Percentiles rank a stretch among this genome's conserved stretches.
These are phyloP conservation scores for Pholiota molesta DNA, from an alignment of 768 basidiomycete species.

Conservation along the genomic window DNA sequence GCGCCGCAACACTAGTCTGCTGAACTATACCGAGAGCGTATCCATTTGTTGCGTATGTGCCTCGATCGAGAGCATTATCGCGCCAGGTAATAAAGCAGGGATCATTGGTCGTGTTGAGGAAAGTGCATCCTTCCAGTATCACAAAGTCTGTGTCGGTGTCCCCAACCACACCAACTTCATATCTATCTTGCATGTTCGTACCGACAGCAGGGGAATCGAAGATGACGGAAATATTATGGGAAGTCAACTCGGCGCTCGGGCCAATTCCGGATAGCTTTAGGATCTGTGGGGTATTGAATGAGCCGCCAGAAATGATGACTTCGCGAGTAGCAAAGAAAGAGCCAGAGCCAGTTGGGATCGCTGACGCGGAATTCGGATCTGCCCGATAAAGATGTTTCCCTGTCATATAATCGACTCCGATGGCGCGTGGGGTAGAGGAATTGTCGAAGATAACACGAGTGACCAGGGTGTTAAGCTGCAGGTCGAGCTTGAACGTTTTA, in stretches of 20 bases:
- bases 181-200: constrained; percentile 12
- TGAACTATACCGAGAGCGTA: constrained; percentile 7
- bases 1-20: constrained; percentile 1
- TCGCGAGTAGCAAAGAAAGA: constrained; percentile 10
- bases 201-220: constrained; percentile 5
- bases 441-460: constrained; percentile 9
- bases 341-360: not conserved
- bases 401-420: constrained; percentile 7
- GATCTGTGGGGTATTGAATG: constrained; percentile 7
- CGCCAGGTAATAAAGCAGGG: constrained; percentile 9
- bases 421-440: constrained; percentile 1
- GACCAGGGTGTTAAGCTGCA: constrained; percentile 6
- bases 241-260: constrained; percentile 1
- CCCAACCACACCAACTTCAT: constrained; percentile 8
- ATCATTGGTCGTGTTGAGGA: constrained; percentile 8
- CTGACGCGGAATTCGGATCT: constrained; percentile 6
- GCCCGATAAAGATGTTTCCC: constrained; percentile 8
- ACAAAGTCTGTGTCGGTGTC: not conserved
- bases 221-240: constrained; percentile 3
- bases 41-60: constrained; percentile 8
- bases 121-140: constrained; percentile 2
- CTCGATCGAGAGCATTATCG: constrained; percentile 5
- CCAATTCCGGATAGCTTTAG: constrained; percentile 8
- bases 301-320: constrained; percentile 6
- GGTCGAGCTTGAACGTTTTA: constrained; percentile 4